Base-by-base conservation (phyloP, 495 filamentous ascomycete species). In the Chaetomium fimeti region DNA sequence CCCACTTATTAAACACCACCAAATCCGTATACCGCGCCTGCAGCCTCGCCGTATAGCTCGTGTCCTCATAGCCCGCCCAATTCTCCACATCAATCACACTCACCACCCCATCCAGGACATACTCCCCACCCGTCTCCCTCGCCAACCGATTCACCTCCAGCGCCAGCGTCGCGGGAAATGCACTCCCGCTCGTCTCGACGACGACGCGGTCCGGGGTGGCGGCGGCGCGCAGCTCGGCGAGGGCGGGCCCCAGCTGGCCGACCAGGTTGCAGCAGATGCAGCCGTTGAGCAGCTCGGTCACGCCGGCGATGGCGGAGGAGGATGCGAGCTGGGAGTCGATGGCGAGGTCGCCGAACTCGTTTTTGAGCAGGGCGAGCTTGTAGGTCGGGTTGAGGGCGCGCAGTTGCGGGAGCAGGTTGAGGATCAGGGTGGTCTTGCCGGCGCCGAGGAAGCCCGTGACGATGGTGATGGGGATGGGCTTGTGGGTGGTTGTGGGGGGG, bases 231-330 rank as follows among this genome's bases (percentile, higher is more conserved):
- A 98, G 86, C 60, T 91, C 84, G 5, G 84, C 73, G 3, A 98
- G 86, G 0, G 93, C 93, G 57, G 88, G 84, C 68, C 85, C 84
- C 27, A 98, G 84, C 75, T 94, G 90, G 3, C 94, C 94, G 58
- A 98, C 92, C 18, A 97, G 88, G 72, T 97, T 98, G 79, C 94
- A 98, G 82, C 94, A 98, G 72, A 98, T 97, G 76, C 94, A 98
- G 66, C 94, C 94, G 71, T 95, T 93, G 22, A 98, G 87, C 3
- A 98, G 81, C 72, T 98, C 94, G 69, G 87, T 87, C 20, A 95
- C 92, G 60, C 91, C 93, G n/a, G 89, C 85, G 69, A 98, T 91
- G 40, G 92, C 86, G 61, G 83, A 80, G 4, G 89, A 87, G 1
- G 89, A 81, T 49, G 94, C 92, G 20, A 98, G 85, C 74, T 95